A percentile compares a stretch with the other conserved stretches of the same genome.
Conservation (phyloP, 495 filamentous ascomycete species). For the Hyphodiscus hymeniophilus region DNA sequence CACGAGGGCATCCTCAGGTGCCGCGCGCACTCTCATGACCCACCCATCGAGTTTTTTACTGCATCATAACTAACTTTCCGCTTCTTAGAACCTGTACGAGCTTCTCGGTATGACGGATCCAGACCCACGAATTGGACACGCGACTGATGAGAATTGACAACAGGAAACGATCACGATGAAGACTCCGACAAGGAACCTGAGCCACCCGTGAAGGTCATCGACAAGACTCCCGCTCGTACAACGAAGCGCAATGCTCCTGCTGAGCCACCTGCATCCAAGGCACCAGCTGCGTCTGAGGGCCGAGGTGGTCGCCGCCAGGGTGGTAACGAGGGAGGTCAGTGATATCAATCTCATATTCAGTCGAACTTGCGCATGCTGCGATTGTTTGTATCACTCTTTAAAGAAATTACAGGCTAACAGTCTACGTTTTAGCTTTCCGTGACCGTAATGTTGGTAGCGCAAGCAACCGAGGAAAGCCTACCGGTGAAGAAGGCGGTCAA, state of each 20-base stretch:
- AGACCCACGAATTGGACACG: constrained; percentile 20
- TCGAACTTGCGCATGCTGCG: too few relatives aligned
- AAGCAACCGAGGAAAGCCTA: constrained; percentile 75
- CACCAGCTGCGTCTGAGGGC: constrained; percentile 27
- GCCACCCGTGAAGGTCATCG: constrained; percentile 76
- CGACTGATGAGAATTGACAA: constrained; percentile 25
- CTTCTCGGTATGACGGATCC: constrained; percentile 64
- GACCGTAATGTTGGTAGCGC: constrained; percentile 76
- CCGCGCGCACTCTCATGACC: background rate
- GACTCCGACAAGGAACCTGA: constrained; percentile 69
- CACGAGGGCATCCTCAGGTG: background rate
- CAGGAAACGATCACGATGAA: constrained; percentile 85
- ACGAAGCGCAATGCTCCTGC: constrained; percentile 86
- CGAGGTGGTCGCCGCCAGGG: constrained; percentile 48
- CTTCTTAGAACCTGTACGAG: constrained; percentile 70
- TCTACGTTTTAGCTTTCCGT: constrained; percentile 61
- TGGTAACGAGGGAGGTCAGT: constrained; percentile 81
- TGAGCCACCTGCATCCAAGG: constrained; percentile 47
- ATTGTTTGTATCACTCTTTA: too few relatives aligned
- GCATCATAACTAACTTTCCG: constrained; percentile 26
- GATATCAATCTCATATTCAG: constrained; percentile 1
- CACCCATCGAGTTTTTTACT: background rate
- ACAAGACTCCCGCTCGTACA: constrained; percentile 68
- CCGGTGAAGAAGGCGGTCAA: constrained; percentile 51
- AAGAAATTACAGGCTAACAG: constrained; percentile 12